Evolutionary conservation across 768 basidiomycete genomes (phyloP).

Genomic region (Panaeolus cyanescens): DNA sequence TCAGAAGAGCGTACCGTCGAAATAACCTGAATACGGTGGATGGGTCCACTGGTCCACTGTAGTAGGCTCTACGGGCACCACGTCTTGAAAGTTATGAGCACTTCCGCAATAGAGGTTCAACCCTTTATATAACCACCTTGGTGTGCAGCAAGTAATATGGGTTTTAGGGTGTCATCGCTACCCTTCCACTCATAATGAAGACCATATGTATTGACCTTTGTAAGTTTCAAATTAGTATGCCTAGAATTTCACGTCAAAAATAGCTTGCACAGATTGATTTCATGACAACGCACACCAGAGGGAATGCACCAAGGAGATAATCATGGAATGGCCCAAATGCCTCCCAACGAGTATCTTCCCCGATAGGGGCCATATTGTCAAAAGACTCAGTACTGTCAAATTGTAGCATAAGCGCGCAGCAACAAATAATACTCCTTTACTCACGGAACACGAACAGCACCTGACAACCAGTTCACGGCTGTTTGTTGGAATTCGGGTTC

Average conservation of each 20-base stretch:
- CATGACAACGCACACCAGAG: slow-evolving; percentile 54
- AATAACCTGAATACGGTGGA: slow-evolving; percentile 65
- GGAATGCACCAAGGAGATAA: slow-evolving; percentile 54
- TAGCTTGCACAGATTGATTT: background rate
- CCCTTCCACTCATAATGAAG: slow-evolving; percentile 78
- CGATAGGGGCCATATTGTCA: slow-evolving; percentile 49
- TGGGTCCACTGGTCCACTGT: slow-evolving; percentile 59
- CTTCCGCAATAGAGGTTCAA: too few relatives aligned
- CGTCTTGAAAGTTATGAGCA: slow-evolving; percentile 40
- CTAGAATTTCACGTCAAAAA: slow-evolving; percentile 30
- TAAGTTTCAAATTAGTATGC: slow-evolving; percentile 57
- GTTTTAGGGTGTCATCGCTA: slow-evolving; percentile 60
- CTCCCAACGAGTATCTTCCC: slow-evolving; percentile 55
- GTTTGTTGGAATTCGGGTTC: slow-evolving; percentile 38
- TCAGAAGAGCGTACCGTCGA: slow-evolving; percentile 43
- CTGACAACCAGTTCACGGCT: slow-evolving; percentile 49
- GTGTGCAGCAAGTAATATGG: slow-evolving; percentile 68
- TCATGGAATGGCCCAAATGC: slow-evolving; percentile 54
- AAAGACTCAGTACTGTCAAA: slow-evolving; percentile 50
- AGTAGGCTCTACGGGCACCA: slow-evolving; percentile 63
- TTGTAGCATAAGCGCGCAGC: background rate
- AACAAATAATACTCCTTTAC: slow-evolving; percentile 9
- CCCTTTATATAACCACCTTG: slow-evolving; percentile 45
- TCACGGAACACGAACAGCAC: slow-evolving; percentile 49
- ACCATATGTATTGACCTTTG: slow-evolving; percentile 76